Evolutionary conservation across 352 stramenopile species (phyloP), one percentile per base, ranked within the genome.

Genomic region (Hyaloperonospora brassicae): DNA sequence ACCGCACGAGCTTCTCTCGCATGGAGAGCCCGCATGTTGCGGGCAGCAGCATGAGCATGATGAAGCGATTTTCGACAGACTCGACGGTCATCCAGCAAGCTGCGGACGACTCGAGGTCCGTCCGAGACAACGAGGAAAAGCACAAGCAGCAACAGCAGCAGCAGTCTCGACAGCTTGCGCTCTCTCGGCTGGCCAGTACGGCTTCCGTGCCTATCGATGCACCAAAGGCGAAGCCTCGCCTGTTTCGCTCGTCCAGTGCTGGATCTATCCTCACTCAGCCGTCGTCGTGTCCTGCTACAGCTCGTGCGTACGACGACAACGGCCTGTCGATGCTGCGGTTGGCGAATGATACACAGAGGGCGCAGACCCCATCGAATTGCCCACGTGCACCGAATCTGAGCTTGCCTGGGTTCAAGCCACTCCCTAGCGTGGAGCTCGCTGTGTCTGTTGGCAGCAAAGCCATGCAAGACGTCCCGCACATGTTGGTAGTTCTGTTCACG

Each of bases 391-490:
- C 73, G 13, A 84, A 73, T 40, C 55, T 94, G 22, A 92, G 82
- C 44, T 65, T 94, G 3, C 64, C 73, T 22, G 61, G 68, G 17
- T 84, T 94, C 23, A 82, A 83, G 17, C 78, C 70, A n/a, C 54
- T 47, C 0, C 69, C 76, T 5, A 83, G 68, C 50, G 67, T 94
- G 27, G 78, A 92, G 43, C 56, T 94, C 23, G 81, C 77, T 2
- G 66, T 92, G 1, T 94, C 84, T 0, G 73, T 94, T 23, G 79
- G 81, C 0, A 86, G 73, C 50, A 87, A 86, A 52, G 77, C 72
- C 0, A 46, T 68, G 14, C 79, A 90, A 55, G 76, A 91, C 43
- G 56, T 74, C 10, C 64, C 68, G n/a, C 72, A 89, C 27, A 88
- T 90, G 74, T 38, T 92, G 13, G 70, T 94, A 10, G 79, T 89